Evolutionary conservation across 768 basidiomycete genomes (phyloP), one percentile per base, ranked within the genome.

Genomic region (Dendrothele bispora): DNA sequence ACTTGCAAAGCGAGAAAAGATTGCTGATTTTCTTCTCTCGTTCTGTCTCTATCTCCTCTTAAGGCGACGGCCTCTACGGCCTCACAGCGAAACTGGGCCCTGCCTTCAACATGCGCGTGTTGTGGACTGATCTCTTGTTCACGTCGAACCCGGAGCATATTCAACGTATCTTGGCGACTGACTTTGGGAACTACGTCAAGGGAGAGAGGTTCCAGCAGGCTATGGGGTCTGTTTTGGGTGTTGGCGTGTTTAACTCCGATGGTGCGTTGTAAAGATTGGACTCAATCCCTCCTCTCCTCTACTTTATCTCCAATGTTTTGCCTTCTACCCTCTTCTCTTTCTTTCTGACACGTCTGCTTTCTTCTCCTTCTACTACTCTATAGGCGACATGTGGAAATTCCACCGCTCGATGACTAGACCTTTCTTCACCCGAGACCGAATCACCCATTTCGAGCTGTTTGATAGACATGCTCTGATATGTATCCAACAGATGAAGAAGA

Each of bases 201-300:
- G 82, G 77, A 21, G 58, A 71, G 48, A 62, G 63, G 17, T 75
- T 82, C 40, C 71, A 65, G 38, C 51, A 63, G 18, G 65, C 66
- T 12, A 71, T 78, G 70, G 61, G 63, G 3, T 68, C 73, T 2
- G 69, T 85, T 11, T 62, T 86, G 14, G 86, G 86, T 0, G 72
- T 73, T 11, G 86, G 86, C 0, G 80, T 86, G 4, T 87, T 87
- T 59, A 86, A 86, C 53, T 79, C 81, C 14, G 83, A 86, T 45
- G 83, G 83, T 75, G 54, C n/a, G n/a, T n/a, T n/a, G n/a, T n/a
- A n/a, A n/a, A n/a, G n/a, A n/a, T n/a, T n/a, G n/a, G n/a, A n/a
- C n/a, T n/a, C n/a, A n/a, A n/a, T n/a, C n/a, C n/a, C n/a, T n/a
- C n/a, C n/a, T n/a, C n/a, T n/a, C n/a, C n/a, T n/a, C n/a, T n/a